Evolutionary conservation across 768 basidiomycete species (phyloP), one percentile per base, ranked within the genome.

Genomic region (Mrakia frigida): DNA sequence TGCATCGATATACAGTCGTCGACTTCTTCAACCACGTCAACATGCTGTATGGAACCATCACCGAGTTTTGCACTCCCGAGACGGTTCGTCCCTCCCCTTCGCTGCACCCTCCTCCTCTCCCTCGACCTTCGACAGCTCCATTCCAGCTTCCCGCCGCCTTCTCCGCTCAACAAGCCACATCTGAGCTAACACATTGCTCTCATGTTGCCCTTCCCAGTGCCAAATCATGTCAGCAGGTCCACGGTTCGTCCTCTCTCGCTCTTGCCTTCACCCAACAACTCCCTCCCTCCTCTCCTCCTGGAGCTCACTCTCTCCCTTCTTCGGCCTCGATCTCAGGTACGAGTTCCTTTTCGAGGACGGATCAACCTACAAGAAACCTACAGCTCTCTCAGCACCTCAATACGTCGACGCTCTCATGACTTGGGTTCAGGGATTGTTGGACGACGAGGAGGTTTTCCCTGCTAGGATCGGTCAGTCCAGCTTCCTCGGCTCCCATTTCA

Each of bases 21-120:
- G 97, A 99, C 84, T 99, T 99, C 85, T 99, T 98, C 87, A 99
- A 98, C 82, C 97, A 99, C 82, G 85, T 99, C 79, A 99, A 99
- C 83, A 99, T 99, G 97, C 86, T 99, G 28, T 99, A 98, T 81
- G 97, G 96, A 16, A 97, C 94, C 14, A 90, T 99, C 33, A 97
- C 97, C 2, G 97, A 99, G 84, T 98, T 98, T 82, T 99, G 97
- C 84, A 98, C 92, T 25, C 88, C 90, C 14, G 89, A 94, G 31
- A 73, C 71, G 63, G 73, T 61, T 59, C 59, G 77, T 61, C 43
- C 52, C n/a, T n/a, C 25, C 11, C 33, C 6, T 31, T 39, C 63
- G 25, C 25, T 16, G 16, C 28, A 28, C 33, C 33, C 2, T 5
- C 21, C n/a, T 13, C 2, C 43, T n/a, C n/a, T 52, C n/a, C n/a